Evolutionary conservation across 805 yeast genomes (phyloP), one percentile per base, ranked within the genome.

Genomic region (Metschnikowia borealis): DNA sequence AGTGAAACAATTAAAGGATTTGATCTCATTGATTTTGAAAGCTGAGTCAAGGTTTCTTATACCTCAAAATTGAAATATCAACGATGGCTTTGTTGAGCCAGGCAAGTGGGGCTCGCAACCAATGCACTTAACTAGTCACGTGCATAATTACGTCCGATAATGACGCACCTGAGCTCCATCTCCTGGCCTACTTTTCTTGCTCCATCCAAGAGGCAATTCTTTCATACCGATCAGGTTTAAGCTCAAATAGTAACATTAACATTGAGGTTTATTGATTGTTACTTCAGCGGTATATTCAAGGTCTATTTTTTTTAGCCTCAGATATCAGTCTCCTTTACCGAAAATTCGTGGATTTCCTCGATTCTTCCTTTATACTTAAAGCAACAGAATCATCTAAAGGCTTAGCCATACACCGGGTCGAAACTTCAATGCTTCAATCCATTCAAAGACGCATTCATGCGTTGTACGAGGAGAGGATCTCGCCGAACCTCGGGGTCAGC

Each of bases 401-500:
- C 29, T 26, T 10, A 26, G 11, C 5, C 14, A 15, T n/a, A 26
- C 32, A 5, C 18, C 8, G 7, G 13, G 10, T 15, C 3, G n/a
- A 26, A 15, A 11, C 7, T 14, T 4, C 1, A 8, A 42, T 42
- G 45, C 40, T 52, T 40, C 47, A 48, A 26, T 14, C 42, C 35
- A 6, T 50, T 6, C 39, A 17, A 26, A n/a, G 35, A 13, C 37
- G 14, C 15, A 44, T 39, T 20, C 21, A 5, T 32, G 18, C 26
- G 14, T 17, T 52, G n/a, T 54, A 53, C 38, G 40, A 29, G 13
- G 39, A 43, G 10, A 46, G 39, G 29, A 37, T 57, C 29, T 13
- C 33, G 17, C 61, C 61, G 11, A 58, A 58, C 31, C 47, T 52
- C 18, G 96, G 96, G 0, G 65, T 86, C 21, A 61, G 78, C 6